These are phyloP conservation scores for Ascochyta koolunga DNA, from an alignment of 2,329 filamentous ascomycete genomes.

Conservation along the genomic window DNA sequence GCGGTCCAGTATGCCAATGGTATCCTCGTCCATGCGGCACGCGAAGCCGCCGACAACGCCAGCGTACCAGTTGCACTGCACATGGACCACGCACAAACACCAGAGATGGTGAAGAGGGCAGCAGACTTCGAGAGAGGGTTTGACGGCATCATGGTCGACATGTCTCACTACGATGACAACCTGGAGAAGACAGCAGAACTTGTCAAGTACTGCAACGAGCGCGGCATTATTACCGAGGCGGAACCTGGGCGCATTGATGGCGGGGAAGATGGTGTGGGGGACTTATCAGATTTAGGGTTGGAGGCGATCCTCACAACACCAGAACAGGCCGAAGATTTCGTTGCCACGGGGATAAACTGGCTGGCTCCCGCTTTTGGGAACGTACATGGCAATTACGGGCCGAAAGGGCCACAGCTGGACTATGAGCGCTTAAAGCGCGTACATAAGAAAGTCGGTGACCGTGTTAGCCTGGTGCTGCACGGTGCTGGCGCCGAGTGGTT, in stretches of 20 bases:
- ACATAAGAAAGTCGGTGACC: constrained; percentile 55
- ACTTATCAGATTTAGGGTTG: constrained; percentile 63
- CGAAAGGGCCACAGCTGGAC: constrained; percentile 60
- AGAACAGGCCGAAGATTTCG: constrained; percentile 73
- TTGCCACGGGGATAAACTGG: constrained; percentile 74
- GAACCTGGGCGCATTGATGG: constrained; percentile 75
- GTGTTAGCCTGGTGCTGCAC: constrained; percentile 62
- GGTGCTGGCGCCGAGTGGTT: constrained; percentile 62
- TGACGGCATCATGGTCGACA: constrained; percentile 63
- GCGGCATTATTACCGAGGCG: constrained; percentile 72
- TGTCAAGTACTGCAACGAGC: constrained; percentile 66
- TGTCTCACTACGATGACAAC: constrained; percentile 76
- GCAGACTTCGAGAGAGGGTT: constrained; percentile 54
- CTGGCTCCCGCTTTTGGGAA: constrained; percentile 78
- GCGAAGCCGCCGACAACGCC: constrained; percentile 49
- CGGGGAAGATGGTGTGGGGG: constrained; percentile 75
- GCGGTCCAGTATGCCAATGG: constrained; percentile 68
- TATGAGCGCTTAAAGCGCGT: constrained; percentile 50
- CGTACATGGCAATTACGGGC: constrained; percentile 75
- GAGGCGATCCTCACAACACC: constrained; percentile 70
- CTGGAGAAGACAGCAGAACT: constrained; percentile 67
- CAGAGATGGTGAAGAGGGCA: constrained; percentile 65
- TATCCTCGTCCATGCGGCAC: constrained; percentile 53
- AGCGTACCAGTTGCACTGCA: constrained; percentile 67
- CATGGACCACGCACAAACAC: constrained; percentile 70